Evolutionary conservation across 768 basidiomycete species (phyloP).

Genomic region (Atractiella rhizophila): DNA sequence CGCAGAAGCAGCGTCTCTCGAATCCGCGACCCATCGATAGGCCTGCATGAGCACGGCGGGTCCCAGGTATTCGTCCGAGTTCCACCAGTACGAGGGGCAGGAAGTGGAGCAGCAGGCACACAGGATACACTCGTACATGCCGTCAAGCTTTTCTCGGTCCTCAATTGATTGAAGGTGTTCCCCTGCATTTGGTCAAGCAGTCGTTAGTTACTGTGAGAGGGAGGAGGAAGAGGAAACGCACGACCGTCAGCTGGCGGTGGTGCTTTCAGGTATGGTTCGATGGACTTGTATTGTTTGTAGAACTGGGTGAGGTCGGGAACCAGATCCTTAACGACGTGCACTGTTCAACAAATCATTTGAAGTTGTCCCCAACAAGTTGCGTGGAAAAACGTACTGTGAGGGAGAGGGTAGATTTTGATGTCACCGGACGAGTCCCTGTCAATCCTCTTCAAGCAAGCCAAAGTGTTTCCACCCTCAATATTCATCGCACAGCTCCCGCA

Average conservation of each 20-base stretch:
- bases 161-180: constrained; percentile 77
- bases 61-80: constrained; percentile 92
- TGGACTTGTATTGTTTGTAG: constrained; percentile 99
- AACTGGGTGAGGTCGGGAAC: constrained; percentile 47
- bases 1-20: constrained; percentile 50
- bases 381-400: constrained; percentile 48
- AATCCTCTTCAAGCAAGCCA: constrained; percentile 88
- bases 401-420: constrained; percentile 82
- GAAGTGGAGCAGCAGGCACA: constrained; percentile 76
- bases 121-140: constrained; percentile 82
- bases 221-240: too few species aligned
- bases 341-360: too few species aligned
- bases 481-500: constrained; percentile 99
- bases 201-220: too few species aligned
- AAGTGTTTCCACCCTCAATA: constrained; percentile 90
- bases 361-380: neutral
- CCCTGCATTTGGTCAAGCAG: constrained; percentile 8
- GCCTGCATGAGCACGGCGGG: constrained; percentile 79
- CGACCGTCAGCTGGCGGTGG: constrained; percentile 13
- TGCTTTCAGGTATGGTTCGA: constrained; percentile 78
- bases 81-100: constrained; percentile 99
- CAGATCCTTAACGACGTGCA: constrained; percentile 98
- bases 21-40: constrained; percentile 80
- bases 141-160: constrained; percentile 82
- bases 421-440: constrained; percentile 46